Conservation (phyloP, 495 filamentous ascomycete species). For the Daldinia loculata region DNA sequence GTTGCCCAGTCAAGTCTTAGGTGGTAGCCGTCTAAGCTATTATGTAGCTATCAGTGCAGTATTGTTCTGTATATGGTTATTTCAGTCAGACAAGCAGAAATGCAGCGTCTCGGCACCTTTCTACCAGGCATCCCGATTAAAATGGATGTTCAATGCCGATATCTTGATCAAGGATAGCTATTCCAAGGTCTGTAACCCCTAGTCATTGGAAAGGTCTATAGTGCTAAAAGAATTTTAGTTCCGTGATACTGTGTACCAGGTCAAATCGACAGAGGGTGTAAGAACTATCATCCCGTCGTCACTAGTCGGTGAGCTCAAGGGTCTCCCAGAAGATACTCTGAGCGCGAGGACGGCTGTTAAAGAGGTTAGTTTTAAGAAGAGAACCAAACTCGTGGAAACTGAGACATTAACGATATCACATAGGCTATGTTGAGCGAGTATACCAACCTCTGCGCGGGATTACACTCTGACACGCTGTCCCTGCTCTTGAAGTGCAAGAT, state of each 20-base stretch:
- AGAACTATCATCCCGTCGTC: conserved; percentile 49
- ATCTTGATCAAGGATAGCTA: conserved; percentile 48
- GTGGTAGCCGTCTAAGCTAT: conserved; percentile 40
- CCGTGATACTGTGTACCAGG: conserved; percentile 48
- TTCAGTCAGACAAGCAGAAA: conserved; percentile 38
- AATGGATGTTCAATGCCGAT: conserved; percentile 52
- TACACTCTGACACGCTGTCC: conserved; percentile 44
- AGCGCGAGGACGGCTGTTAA: conserved; percentile 49
- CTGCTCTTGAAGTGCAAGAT: conserved; percentile 45
- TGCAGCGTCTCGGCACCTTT: conserved; percentile 40
- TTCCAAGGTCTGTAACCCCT: conserved; percentile 38
- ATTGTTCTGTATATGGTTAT: conserved; percentile 42
- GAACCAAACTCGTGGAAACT: not conserved
- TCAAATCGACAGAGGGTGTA: conserved; percentile 52
- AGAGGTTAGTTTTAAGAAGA: conserved; percentile 39
- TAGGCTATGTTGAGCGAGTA: conserved; percentile 52
- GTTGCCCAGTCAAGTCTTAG: conserved; percentile 29
- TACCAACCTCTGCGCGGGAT: conserved; percentile 46
- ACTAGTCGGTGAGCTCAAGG: conserved; percentile 50
- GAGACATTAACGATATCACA: not conserved
- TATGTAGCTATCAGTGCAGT: conserved; percentile 42
- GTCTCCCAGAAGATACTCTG: conserved; percentile 49
- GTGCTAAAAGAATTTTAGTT: conserved; percentile 42
- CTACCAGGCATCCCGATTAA: conserved; percentile 47
- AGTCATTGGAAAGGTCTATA: not conserved